Conservation (phyloP, 495 filamentous ascomycete genomes). For the Penicillium daleae region DNA sequence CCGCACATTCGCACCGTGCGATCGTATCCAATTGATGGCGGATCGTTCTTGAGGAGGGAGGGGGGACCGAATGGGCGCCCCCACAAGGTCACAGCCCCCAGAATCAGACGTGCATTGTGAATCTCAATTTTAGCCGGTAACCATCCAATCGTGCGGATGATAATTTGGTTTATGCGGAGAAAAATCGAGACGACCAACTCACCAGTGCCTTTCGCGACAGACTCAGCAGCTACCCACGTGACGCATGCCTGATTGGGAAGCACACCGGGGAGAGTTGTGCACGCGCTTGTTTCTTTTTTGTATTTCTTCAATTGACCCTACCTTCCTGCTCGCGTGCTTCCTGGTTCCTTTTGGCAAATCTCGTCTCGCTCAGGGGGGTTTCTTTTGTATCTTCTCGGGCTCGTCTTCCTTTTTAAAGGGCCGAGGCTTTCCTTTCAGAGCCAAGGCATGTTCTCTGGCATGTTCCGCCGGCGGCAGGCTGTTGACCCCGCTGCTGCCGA, state of each 20-base stretch:
- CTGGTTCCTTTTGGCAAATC: neutral
- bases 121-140: conserved; percentile 14
- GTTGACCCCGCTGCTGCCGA: conserved; percentile 30
- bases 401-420: neutral
- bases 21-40: conserved; percentile 6
- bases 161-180: neutral
- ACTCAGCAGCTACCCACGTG: conserved; percentile 25
- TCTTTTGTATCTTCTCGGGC: neutral
- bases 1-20: conserved; percentile 5
- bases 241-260: conserved; percentile 28
- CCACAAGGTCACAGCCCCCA: conserved; percentile 7
- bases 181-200: neutral
- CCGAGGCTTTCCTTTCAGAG: neutral
- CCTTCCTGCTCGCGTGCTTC: neutral
- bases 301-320: conserved; percentile 11
- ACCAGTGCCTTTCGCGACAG: neutral
- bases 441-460: conserved; percentile 25
- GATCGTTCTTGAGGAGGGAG: neutral
- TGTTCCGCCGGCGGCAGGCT: conserved; percentile 27
- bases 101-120: conserved; percentile 8
- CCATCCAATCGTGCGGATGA: conserved; percentile 3
- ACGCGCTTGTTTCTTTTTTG: conserved; percentile 13
- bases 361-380: neutral
- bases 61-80: neutral
- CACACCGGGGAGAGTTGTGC: neutral